Base-by-base conservation (phyloP, 2,329 filamentous ascomycete genomes). In the Juglanconis juglandina region DNA sequence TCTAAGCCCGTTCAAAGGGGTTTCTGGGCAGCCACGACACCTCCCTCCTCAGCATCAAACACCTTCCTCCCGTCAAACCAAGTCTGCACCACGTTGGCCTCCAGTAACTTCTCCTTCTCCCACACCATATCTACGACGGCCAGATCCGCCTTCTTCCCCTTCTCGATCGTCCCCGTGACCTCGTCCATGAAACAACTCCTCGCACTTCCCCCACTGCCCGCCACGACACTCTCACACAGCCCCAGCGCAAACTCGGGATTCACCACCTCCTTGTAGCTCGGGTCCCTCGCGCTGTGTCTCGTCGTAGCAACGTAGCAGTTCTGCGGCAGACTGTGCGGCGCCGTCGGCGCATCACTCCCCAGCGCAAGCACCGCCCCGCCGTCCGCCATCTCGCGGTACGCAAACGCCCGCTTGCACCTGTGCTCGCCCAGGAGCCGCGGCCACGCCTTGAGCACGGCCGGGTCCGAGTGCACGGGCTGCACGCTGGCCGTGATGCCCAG, bases 281-380 rank as follows among this genome's bases (percentile, higher is more conserved):
- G 79, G 64, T 85, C 78, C 4, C 81, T 72, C 7, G 81, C 82
- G 1, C 82, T 85, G 47, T 76, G 76, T 44, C 85, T 74, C 24
- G 83, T 87, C 2, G 83, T 82, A 0, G 82, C 85, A 3, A 85
- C 77, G 67, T 87, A 87, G 5, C 86, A 64, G 61, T 87, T 87
- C 3, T 75, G 76, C 48, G 86, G 72, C 7, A 83, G 78, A 1
- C 75, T 68, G 65, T 83, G 79, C 2, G 82, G 82, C 1, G 85
- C 84, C 0, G 85, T 87, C 0, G 85, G 85, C 0, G 82, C 77
- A 64, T 88, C 85, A 2, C 79, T 82, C 0, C 85, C 85, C 10
- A 88, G 76, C 0, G 85, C 84, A 0, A 88, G 69, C 1, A 74
- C 68, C 0, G 84, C 82, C 1, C 83, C 83, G 0, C 75, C 74